These are phyloP conservation scores for Aurifilum marmelostoma DNA, from an alignment of 2,329 filamentous ascomycete species.

Conservation along the genomic window DNA sequence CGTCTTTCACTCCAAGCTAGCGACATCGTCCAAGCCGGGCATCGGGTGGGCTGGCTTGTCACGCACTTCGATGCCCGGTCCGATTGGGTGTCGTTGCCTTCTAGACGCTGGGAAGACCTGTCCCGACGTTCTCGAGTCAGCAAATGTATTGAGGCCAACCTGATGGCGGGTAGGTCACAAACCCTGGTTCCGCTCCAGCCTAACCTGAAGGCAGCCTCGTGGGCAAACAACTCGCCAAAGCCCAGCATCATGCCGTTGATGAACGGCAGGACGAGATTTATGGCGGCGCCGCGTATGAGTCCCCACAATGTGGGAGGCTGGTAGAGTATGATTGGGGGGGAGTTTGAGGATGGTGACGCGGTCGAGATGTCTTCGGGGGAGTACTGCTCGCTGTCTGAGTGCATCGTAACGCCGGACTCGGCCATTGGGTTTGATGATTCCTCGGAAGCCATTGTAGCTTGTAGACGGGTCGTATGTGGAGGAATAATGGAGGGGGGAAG, in stretches of 20 bases:
- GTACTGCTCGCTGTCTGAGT: constrained; percentile 84
- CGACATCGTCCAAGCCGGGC: constrained; percentile 65
- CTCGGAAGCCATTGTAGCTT: constrained; percentile 55
- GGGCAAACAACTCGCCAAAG: constrained; percentile 94
- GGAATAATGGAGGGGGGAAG: neutral
- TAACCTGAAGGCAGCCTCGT: constrained; percentile 89
- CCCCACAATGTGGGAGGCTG: constrained; percentile 84
- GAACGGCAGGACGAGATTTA: constrained; percentile 94
- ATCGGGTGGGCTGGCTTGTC: constrained; percentile 64
- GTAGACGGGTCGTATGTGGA: constrained; percentile 12
- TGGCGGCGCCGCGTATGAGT: constrained; percentile 85
- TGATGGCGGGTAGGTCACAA: constrained; percentile 37
- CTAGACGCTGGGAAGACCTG: constrained; percentile 63
- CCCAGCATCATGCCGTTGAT: constrained; percentile 98
- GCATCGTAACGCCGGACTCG: constrained; percentile 76
- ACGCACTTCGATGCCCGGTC: constrained; percentile 81
- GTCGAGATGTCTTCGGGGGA: constrained; percentile 66
- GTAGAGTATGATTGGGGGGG: constrained; percentile 80
- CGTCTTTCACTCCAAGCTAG: constrained; percentile 64
- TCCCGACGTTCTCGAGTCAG: neutral
- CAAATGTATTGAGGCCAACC: too few species aligned
- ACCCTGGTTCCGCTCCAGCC: constrained; percentile 97
- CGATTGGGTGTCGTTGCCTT: constrained; percentile 68
- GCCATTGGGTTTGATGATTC: constrained; percentile 59
- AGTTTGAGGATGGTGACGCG: constrained; percentile 64